These are phyloP conservation scores for Elasticomyces elasticus DNA, from an alignment of 495 filamentous ascomycete genomes.

Conservation along the genomic window DNA sequence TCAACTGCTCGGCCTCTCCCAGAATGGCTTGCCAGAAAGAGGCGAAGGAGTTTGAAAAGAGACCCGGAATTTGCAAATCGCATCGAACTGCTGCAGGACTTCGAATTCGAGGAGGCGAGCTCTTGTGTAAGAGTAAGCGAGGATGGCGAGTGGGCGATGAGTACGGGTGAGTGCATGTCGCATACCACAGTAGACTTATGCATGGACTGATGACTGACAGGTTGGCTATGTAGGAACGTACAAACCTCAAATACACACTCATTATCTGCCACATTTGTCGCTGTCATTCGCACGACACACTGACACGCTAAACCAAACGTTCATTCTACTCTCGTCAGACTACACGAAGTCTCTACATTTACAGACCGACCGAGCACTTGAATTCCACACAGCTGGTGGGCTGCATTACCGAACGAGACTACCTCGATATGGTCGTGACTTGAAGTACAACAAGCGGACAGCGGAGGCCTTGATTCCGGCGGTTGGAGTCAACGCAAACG, in stretches of 20 bases:
- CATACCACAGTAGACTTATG: not conserved
- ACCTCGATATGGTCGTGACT: slow-evolving; percentile 83
- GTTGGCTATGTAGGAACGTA: slow-evolving; percentile 50
- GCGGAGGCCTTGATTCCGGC: slow-evolving; percentile 81
- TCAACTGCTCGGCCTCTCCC: slow-evolving; percentile 83
- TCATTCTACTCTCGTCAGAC: slow-evolving; percentile 81
- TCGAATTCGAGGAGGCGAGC: slow-evolving; percentile 98
- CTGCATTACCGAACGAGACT: slow-evolving; percentile 80
- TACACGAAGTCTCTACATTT: slow-evolving; percentile 93
- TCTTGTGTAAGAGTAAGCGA: slow-evolving; percentile 82
- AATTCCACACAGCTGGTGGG: slow-evolving; percentile 87
- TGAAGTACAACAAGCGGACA: slow-evolving; percentile 73
- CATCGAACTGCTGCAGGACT: slow-evolving; percentile 92
- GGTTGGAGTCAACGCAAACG: slow-evolving; percentile 76
- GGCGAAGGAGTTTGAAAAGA: slow-evolving; percentile 87
- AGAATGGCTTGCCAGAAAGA: slow-evolving; percentile 85
- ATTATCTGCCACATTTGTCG: slow-evolving; percentile 85
- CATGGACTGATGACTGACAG: slow-evolving; percentile 9
- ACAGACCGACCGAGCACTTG: slow-evolving; percentile 79
- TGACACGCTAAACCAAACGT: slow-evolving; percentile 84
- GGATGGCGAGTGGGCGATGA: slow-evolving; percentile 98
- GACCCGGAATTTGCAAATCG: slow-evolving; percentile 88
- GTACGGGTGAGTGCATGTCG: slow-evolving; percentile 54
- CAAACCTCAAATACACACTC: slow-evolving; percentile 94
- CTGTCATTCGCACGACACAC: slow-evolving; percentile 91